These are phyloP conservation scores for Grosmannia clavigera DNA, from an alignment of 2,329 filamentous ascomycete genomes.

Conservation along the genomic window DNA sequence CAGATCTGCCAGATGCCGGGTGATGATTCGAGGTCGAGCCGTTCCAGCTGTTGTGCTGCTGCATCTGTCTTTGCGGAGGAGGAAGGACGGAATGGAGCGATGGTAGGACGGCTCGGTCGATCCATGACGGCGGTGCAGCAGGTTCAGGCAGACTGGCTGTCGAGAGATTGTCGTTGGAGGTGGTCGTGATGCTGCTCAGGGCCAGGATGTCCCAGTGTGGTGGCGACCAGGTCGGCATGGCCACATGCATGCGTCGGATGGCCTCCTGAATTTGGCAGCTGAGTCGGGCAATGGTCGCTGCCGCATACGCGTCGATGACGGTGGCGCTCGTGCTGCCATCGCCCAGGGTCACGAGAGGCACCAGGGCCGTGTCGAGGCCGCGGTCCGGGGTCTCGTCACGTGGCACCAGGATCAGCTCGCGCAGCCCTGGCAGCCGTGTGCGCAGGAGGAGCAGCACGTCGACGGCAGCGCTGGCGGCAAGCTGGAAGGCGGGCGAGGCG, in stretches of 20 bases:
- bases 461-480: constrained; percentile 23
- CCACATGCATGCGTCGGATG: not conserved
- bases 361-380: constrained; percentile 17
- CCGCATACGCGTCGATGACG: not conserved
- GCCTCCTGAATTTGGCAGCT: constrained; percentile 18
- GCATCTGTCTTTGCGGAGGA: no score
- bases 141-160: not conserved
- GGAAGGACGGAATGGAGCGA: no score
- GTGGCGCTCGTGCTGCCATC: not conserved
- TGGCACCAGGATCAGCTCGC: constrained; percentile 27
- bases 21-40: not conserved
- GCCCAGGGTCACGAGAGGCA: constrained; percentile 2
- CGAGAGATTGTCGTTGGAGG: not conserved
- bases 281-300: constrained; percentile 22
- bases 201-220: constrained; percentile 27
- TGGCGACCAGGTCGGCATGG: constrained; percentile 18
- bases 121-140: not conserved
- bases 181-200: constrained; percentile 6
- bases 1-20: not conserved
- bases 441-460: constrained; percentile 27
- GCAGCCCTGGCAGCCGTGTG: constrained; percentile 24
- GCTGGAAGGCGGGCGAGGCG: constrained; percentile 12
- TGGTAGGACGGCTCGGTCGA: no score
- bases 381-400: constrained; percentile 5
- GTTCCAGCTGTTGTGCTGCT: not conserved